Evolutionary conservation across 31 red algal genomes (phyloP), one percentile per base, ranked within the genome.

Genomic region (Porphyra umbilicalis): DNA sequence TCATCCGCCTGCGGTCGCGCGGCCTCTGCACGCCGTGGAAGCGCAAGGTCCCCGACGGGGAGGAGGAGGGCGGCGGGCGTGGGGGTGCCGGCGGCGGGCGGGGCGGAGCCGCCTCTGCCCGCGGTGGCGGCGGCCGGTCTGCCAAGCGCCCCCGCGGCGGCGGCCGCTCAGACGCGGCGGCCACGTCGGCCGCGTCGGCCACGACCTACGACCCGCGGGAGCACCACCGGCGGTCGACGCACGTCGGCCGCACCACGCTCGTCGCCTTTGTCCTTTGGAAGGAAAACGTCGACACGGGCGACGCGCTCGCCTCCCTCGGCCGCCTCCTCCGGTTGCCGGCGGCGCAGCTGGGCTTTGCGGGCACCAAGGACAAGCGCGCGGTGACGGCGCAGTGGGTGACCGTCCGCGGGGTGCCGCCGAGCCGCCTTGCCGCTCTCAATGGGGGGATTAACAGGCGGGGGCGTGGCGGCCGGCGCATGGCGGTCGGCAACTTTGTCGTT

Each of bases 331-430:
- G 18, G 77, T 82, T 77, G 35, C 79, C 84, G 84, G 75, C 79
- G 11, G 93, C 75, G 33, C 77, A 79, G 36, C 81, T 87, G 42
- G 77, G 75, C 2, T 84, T 83, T 89, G 92, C 95, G 29, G 95
- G 96, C 18, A 98, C 92, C 16, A 98, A 98, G 85, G 96, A 98
- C 75, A 95, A 92, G 76, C 89, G 96, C 68, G 96, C 79, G 29
- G 83, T 98, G 18, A 98, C 96, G 20, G 91, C 93, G 8, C 96
- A 98, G 82, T 81, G 88, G 77, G 83, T 98, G n/a, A 82, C 82
- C 15, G 83, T 97, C 33, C 85, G 85, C 10, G 90, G 91, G 9
- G 78, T 93, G 32, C 35, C 86, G 32, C 79, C 82, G 57, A 13
- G 79, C 30, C 85, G 93, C 20, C 13, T 97, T 1, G 81, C 79